Percentiles rank a stretch among this genome's conserved stretches.
Conservation (phyloP, 495 filamentous ascomycete genomes). For the Penicillium psychrofluorescens region DNA sequence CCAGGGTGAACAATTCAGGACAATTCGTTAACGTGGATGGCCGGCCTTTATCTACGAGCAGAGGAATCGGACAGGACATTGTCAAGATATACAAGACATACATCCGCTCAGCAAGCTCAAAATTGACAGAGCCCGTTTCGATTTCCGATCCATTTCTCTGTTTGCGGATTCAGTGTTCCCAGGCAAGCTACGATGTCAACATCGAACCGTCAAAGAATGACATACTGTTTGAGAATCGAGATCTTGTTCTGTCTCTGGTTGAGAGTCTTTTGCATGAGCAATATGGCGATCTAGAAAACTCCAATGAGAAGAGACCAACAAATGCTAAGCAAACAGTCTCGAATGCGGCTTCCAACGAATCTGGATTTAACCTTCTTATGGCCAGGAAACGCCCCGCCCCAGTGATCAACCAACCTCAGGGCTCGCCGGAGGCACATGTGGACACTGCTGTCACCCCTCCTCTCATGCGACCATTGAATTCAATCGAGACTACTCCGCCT, state of each 20-base stretch:
- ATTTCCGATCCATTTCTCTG: slow-evolving; percentile 63
- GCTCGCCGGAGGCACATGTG: background rate
- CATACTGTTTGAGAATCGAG: slow-evolving; percentile 64
- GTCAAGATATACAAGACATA: slow-evolving; percentile 51
- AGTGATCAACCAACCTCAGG: background rate
- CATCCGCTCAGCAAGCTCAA: slow-evolving; percentile 32
- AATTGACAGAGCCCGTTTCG: slow-evolving; percentile 8
- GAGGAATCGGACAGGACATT: slow-evolving; percentile 63
- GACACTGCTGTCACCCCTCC: background rate
- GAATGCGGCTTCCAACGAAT: background rate
- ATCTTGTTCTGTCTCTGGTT: slow-evolving; percentile 42
- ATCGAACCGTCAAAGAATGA: slow-evolving; percentile 89
- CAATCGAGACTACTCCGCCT: background rate
- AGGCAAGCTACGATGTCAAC: slow-evolving; percentile 75
- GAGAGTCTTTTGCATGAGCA: slow-evolving; percentile 46
- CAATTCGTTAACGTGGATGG: slow-evolving; percentile 72
- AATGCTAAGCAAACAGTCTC: slow-evolving; percentile 2
- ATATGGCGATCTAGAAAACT: slow-evolving; percentile 41
- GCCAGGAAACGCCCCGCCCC: slow-evolving; percentile 6
- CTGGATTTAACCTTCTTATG: slow-evolving; percentile 19
- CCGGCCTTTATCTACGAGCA: slow-evolving; percentile 58
- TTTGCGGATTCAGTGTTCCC: slow-evolving; percentile 64
- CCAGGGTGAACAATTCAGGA: slow-evolving; percentile 50
- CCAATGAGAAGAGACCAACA: background rate
- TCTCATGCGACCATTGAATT: background rate